phyloP scores from a whole-genome alignment of 2,329 filamentous ascomycete genomes.

The Aspergillus aculeatinus region DNA sequence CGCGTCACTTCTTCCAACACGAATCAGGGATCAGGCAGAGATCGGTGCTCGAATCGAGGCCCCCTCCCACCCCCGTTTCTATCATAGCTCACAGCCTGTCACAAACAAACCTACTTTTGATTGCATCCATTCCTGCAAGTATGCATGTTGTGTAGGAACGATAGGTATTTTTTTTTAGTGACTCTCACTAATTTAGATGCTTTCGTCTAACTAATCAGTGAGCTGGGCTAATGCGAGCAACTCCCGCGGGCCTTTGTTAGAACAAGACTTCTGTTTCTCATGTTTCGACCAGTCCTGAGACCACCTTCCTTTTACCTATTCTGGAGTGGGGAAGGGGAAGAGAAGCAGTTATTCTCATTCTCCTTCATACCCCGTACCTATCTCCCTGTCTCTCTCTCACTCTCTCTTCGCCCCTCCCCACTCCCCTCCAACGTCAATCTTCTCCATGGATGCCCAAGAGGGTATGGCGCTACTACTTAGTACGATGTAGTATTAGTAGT shows the following conservation, averaged over 20 bases:
- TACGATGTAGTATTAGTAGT: background rate
- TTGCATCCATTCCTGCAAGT: background rate
- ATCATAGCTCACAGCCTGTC: background rate
- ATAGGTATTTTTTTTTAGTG: background rate
- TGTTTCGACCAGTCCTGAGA: background rate
- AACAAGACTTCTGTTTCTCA: background rate
- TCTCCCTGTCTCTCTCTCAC: background rate
- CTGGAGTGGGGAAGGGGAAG: no score
- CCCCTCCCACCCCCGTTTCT: background rate
- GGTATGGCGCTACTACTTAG: background rate
- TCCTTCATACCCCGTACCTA: background rate
- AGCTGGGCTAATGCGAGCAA: background rate
- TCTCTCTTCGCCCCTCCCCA: background rate
- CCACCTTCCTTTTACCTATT: no score
- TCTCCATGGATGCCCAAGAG: background rate
- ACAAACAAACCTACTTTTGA: background rate
- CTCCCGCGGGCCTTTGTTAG: background rate
- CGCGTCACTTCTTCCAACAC: background rate
- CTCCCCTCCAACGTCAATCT: background rate
- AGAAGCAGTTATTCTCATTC: no score
- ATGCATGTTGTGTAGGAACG: background rate
- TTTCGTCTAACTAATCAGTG: background rate
- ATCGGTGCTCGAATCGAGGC: background rate
- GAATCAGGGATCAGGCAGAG: background rate
- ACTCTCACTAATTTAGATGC: background rate